Evolutionary conservation across 352 stramenopile genomes (phyloP), one percentile per base, ranked within the genome.

Genomic region (Globisporangium mamillatum): DNA sequence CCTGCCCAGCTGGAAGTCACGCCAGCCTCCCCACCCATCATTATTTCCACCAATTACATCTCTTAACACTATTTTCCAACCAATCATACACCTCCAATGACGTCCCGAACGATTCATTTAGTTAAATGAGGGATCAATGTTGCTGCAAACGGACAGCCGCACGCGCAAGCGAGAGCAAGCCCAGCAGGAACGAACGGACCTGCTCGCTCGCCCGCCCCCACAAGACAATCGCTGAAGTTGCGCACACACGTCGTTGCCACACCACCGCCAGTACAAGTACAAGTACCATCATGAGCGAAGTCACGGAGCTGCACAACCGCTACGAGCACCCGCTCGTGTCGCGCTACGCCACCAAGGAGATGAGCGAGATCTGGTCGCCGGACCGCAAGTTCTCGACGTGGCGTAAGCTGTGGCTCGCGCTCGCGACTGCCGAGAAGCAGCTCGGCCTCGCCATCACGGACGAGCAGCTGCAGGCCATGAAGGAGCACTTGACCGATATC

Each of bases 381-480:
- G 92, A 98, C 76, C 98, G 96, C 86, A 99, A 99, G 84, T 99
- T 99, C 82, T 98, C 96, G 56, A 99, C 97, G 41, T 99, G 98
- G 98, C 87, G 98, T 71, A 95, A 98, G 75, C 81, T 99, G 38
- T 99, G 98, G 98, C 92, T 99, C 57, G 97, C 97, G 50, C 86
- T 99, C 64, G 97, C 97, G 22, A 97, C 90, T 25, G 94, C 96
- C 34, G 96, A 99, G 81, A 95, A 99, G 88, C 93, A 99, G 76
- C 81, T 99, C 18, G 97, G 98, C 8, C 77, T 99, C 25, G 90
- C 97, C 69, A 99, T 99, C 76, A 97, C 88, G 52, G 89, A 99
- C 72, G 96, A 99, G 75, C 98, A 99, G 80, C 75, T 99, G 29
- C 82, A 98, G 70, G 92, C 98, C 73, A 99, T 99, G 97, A 78